Evolutionary conservation across 1,139 yeast species (phyloP).

Genomic region (Arxiozyma slooffiae): DNA sequence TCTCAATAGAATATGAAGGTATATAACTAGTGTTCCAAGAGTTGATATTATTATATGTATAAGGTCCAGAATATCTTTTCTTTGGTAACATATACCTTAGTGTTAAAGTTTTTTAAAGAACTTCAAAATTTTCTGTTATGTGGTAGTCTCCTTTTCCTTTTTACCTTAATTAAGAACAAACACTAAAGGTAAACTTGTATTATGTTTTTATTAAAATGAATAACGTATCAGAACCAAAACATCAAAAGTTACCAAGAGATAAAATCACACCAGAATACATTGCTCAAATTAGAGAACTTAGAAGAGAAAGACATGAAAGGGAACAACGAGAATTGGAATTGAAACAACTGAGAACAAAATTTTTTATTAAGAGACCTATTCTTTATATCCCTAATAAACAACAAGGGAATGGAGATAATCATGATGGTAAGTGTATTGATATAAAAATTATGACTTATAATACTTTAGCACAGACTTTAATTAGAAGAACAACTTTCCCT

Average conservation of each 20-base stretch:
- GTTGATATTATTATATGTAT: too few species aligned
- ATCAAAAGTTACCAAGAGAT: slow-evolving; percentile 5
- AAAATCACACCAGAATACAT: slow-evolving; percentile 43
- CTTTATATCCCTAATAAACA: slow-evolving; percentile 28
- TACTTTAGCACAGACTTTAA: slow-evolving; percentile 64
- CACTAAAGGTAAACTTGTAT: neutral
- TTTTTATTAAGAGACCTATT: slow-evolving; percentile 51
- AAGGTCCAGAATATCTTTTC: too few species aligned
- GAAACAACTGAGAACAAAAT: slow-evolving; percentile 33
- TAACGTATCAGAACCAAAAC: slow-evolving; percentile 2
- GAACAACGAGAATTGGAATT: slow-evolving; percentile 3
- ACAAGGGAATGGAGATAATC: slow-evolving; percentile 4
- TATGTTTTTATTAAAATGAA: neutral
- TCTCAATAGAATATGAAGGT: too few species aligned
- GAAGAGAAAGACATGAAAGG: slow-evolving; percentile 5
- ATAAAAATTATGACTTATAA: slow-evolving; percentile 56
- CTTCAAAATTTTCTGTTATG: too few species aligned
- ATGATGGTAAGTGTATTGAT: neutral
- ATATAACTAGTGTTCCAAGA: too few species aligned
- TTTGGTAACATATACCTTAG: too few species aligned
- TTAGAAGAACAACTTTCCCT: slow-evolving; percentile 63
- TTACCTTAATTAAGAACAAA: neutral
- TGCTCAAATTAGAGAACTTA: slow-evolving; percentile 32
- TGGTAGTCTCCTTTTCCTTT: neutral
- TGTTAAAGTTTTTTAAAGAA: too few species aligned